Base-by-base conservation (phyloP, 2,329 filamentous ascomycete genomes). In the Aspergillus pseudonomiae region DNA sequence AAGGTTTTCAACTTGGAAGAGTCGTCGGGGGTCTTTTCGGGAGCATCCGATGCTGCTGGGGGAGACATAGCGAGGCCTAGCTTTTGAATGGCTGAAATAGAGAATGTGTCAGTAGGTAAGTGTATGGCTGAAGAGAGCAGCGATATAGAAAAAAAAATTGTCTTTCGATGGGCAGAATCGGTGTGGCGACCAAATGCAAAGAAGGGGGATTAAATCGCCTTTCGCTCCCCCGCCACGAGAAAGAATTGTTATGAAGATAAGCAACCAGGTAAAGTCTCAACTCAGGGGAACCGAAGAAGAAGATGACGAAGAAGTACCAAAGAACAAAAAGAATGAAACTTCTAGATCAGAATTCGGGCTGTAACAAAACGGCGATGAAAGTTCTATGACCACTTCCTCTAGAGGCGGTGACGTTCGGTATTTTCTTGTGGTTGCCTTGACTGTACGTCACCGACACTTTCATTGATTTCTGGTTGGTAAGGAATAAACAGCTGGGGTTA, bases 1-100 rank as follows among this genome's bases (percentile, higher is more conserved):
- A 98, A 96, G 1, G 92, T 96, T 80, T 89, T 91, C 74, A 98
- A 83, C 84, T 97, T 97, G 69, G 91, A 94, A 69, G 88, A 89
- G 63, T 98, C 94, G 81, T 92, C 93, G 68, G 85, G 84, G 19
- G 82, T 78, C 78, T 88, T 88, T 74, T 89, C 86, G 36, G 77
- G 73, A 45, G 74, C 66, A 14, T 72, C 63, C 46, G 70, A 67
- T 12, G 72, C 61, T 57, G 68, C 68, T 34, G 71, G 63, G 46
- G 78, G 73, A 52, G 76, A 75, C 66, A 78, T 77, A 54, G 67
- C 65, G 48, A 45, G n/a, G 9, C 53, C 26, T 32, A 21, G 30
- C 5, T 32, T n/a, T 19, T 9, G 34, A 5, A 52, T 52, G 48
- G 16, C 11, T 32, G 19, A 10, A 10, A 21, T 6, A 32, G 9